These are phyloP conservation scores for Arctostaphylos glauca DNA, from an alignment of 148 eudicot species.

Conservation along the genomic window DNA sequence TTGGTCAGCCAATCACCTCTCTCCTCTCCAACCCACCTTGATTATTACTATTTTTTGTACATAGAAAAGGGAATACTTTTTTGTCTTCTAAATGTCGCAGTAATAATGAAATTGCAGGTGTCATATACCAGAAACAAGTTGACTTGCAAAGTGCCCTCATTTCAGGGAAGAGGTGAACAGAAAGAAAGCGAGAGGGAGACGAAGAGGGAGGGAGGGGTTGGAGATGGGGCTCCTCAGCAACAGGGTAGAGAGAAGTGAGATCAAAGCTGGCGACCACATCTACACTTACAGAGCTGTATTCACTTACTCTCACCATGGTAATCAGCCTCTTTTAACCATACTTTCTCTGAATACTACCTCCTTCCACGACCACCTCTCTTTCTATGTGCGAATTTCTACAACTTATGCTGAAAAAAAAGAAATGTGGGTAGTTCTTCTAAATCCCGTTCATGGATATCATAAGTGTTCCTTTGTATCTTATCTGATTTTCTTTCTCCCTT, in stretches of 20 bases:
- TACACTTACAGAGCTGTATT: constrained; percentile 96
- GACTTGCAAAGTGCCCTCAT: background rate
- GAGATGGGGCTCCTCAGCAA: constrained; percentile 73
- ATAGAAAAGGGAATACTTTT: background rate
- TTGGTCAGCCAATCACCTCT: constrained; percentile 25
- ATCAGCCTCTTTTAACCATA: background rate
- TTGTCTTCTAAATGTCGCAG: background rate
- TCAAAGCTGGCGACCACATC: constrained; percentile 87
- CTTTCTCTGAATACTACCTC: background rate
- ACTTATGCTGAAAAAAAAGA: constrained; percentile 6
- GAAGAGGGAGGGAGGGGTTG: background rate
- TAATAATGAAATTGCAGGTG: background rate
- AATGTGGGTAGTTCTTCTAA: constrained; percentile 16
- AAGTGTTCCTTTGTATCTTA: background rate
- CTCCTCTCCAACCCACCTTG: constrained; percentile 9
- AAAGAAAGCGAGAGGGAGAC: background rate
- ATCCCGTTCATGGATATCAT: background rate
- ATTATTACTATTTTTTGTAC: background rate
- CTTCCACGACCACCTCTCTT: background rate
- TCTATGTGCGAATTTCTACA: background rate
- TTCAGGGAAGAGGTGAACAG: background rate
- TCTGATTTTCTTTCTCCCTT: background rate
- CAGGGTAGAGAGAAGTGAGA: constrained; percentile 71
- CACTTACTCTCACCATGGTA: constrained; percentile 95
- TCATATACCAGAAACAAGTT: background rate